phyloP scores from a whole-genome alignment of 805 yeast genomes.

The Yamadazyma insecticola region DNA sequence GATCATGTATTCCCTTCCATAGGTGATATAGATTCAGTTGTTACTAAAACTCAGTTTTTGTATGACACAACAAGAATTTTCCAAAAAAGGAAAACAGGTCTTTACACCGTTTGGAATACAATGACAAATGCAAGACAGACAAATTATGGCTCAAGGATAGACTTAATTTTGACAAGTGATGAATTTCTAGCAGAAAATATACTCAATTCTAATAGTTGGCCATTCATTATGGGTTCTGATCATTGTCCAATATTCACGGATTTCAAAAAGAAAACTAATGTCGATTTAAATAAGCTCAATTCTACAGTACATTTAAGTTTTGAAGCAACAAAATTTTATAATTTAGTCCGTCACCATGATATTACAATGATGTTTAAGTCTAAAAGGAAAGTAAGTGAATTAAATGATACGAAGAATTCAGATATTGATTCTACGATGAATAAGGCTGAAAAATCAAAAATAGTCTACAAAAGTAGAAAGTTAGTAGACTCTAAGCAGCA shows the following conservation, averaged over 20 bases:
- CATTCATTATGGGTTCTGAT: slow-evolving; percentile 77
- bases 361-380: slow-evolving; percentile 27
- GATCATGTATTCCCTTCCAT: slow-evolving; percentile 19
- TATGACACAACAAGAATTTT: slow-evolving; percentile 54
- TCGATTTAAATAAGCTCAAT: slow-evolving; percentile 2
- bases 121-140: slow-evolving; percentile 68
- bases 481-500: slow-evolving; percentile 9
- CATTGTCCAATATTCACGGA: slow-evolving; percentile 91
- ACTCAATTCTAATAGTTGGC: slow-evolving; percentile 54
- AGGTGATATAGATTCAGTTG: slow-evolving; percentile 1
- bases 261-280: slow-evolving; percentile 24
- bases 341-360: slow-evolving; percentile 28
- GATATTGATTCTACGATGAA: slow-evolving; percentile 1
- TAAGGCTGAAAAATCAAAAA: slow-evolving; percentile 7
- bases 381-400: slow-evolving; percentile 7
- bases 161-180: slow-evolving; percentile 56
- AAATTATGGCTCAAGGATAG: slow-evolving; percentile 87
- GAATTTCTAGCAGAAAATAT: slow-evolving; percentile 26
- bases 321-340: slow-evolving; percentile 51
- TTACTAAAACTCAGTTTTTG: slow-evolving; percentile 26
- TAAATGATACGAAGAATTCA: no score
- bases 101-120: slow-evolving; percentile 94
- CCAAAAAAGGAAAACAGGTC: slow-evolving; percentile 53
- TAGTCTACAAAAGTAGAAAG: slow-evolving; percentile 15
- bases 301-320: slow-evolving; percentile 31